phyloP scores from a whole-genome alignment of 257 asterid species.

The Gentiana straminea region DNA sequence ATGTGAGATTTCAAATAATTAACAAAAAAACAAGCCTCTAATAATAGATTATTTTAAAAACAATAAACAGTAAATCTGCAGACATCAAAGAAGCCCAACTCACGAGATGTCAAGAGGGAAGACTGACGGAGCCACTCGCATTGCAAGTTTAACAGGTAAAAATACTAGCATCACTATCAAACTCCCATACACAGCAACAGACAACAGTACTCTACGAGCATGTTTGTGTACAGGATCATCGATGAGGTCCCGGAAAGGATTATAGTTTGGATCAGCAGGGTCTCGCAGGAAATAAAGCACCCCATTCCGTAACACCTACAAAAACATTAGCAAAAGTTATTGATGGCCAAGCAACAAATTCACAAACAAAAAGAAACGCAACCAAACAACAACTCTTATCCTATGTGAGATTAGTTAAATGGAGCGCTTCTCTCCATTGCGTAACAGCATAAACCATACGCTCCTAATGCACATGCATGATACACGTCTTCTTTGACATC shows the following conservation, averaged over 20 bases:
- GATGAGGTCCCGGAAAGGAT: slow-evolving; percentile 95
- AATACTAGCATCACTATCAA: slow-evolving; percentile 95
- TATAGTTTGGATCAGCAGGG: slow-evolving; percentile 98
- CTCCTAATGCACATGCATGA: no score
- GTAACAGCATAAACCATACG: no score
- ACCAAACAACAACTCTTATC: no score
- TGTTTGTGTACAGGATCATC: slow-evolving; percentile 99
- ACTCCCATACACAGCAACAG: slow-evolving; percentile 95
- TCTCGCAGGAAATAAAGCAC: slow-evolving; percentile 96
- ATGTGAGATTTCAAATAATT: neutral
- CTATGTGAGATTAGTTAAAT: no score
- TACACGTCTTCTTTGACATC: no score
- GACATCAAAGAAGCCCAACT: slow-evolving; percentile 22
- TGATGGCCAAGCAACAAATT: no score
- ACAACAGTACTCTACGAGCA: slow-evolving; percentile 93
- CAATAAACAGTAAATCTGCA: neutral
- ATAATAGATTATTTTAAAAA: neutral
- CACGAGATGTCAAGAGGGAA: slow-evolving; percentile 97
- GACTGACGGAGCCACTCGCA: slow-evolving; percentile 79
- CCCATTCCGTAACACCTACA: slow-evolving; percentile 87
- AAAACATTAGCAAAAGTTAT: slow-evolving; percentile 3
- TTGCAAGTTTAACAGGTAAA: slow-evolving; percentile 93
- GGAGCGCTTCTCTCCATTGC: no score
- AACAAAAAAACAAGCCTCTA: neutral
- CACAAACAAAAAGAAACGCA: no score